Conservation (phyloP, 768 basidiomycete species). For the Agaricus blazei region DNA sequence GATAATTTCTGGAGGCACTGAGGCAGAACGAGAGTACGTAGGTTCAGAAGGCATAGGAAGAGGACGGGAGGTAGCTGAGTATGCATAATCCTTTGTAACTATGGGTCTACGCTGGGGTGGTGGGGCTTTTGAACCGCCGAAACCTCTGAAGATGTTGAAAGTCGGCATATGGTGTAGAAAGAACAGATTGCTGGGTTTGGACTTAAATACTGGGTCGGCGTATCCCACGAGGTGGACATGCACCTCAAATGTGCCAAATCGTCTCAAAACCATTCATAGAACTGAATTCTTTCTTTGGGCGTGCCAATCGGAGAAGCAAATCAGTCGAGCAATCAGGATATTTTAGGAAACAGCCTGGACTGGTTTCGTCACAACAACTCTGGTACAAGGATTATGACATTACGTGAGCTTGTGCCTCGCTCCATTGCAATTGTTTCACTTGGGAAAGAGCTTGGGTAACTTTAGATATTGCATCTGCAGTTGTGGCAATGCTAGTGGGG, state of each 20-base stretch:
- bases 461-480: conserved; percentile 68
- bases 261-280: conserved; percentile 1
- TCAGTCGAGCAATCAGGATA: background rate
- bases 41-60: background rate
- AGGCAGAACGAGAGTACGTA: background rate
- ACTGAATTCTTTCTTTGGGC: background rate
- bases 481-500: conserved; percentile 42
- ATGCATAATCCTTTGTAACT: conserved; percentile 8
- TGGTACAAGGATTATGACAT: background rate
- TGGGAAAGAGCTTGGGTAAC: conserved; percentile 57
- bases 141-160: conserved; percentile 23
- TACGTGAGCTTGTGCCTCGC: conserved; percentile 25
- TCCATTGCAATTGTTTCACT: conserved; percentile 52
- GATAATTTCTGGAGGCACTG: conserved; percentile 8
- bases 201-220: background rate
- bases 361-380: background rate
- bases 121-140: conserved; percentile 5
- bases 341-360: background rate
- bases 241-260: conserved; percentile 11
- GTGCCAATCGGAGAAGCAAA: background rate
- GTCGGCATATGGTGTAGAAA: conserved; percentile 15
- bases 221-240: conserved; percentile 12
- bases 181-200: background rate
- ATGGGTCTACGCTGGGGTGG: background rate
- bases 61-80: background rate